Base-by-base conservation (phyloP, 2,329 filamentous ascomycete genomes). In the Tolypocladium tropicale region DNA sequence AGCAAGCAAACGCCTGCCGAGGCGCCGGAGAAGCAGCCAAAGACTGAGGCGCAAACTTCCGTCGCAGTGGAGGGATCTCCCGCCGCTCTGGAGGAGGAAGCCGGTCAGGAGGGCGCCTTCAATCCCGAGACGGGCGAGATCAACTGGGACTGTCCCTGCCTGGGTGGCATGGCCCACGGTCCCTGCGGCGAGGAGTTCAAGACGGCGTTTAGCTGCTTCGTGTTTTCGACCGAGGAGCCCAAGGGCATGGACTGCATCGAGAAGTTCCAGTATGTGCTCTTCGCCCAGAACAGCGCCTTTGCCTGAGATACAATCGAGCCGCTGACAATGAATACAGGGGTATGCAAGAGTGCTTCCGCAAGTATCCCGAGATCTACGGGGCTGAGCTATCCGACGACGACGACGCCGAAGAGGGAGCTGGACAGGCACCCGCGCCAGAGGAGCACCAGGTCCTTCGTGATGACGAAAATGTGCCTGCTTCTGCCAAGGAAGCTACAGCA, bases 101-200 rank as follows among this genome's bases (percentile, higher is more conserved):
- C 90, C 6, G 82, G 77, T 59, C 85, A 93, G 69, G 85, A 97
- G 73, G 94, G 90, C 56, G 94, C 94, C 1, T 99, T 97, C 77
- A 95, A 99, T 73, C 91, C 92, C 3, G 94, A 97, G 77, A 99
- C 94, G 11, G 94, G 94, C 64, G 94, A 99, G 80, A 99, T 99
- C 75, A 99, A 99, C 79, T 99, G 94, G 94, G 94, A 97, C 71
- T 99, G 94, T 73, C 94, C 94, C 18, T 99, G 94, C 71, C 77
- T 99, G 36, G 94, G 94, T 52, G 94, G 94, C 54, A 99, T 99
- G 94, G 94, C 94, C 9, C 76, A 96, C 68, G 94, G 94, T 0
- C 94, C 94, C 55, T 99, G 94, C 70, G 94, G 94, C 52, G 90
- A 95, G 70, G 86, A 97, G 67, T 99, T 99, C 81, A 91, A 87